Conservation (phyloP, 2,329 filamentous ascomycete genomes). For the Plectosphaerella cucumerina region DNA sequence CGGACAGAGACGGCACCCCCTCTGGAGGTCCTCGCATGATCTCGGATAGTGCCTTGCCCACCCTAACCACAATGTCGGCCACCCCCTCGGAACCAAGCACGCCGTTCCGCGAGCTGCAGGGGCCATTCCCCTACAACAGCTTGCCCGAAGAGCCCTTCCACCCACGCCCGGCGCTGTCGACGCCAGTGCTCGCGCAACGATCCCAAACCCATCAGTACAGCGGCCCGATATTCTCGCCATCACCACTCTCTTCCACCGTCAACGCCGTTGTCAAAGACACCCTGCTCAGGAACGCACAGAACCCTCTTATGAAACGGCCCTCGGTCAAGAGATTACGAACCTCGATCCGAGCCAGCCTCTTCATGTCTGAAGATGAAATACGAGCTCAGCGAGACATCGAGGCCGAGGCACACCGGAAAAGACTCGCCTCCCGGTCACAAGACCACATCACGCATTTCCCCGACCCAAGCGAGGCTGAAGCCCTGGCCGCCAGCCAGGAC, state of each 20-base stretch:
- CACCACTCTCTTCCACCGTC: slow-evolving; percentile 55
- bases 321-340: slow-evolving; percentile 44
- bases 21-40: slow-evolving; percentile 30
- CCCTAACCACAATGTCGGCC: slow-evolving; percentile 15
- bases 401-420: slow-evolving; percentile 5
- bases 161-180: slow-evolving; percentile 9
- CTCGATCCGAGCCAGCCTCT: slow-evolving; percentile 50
- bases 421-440: slow-evolving; percentile 1
- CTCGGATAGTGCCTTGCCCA: slow-evolving; percentile 30
- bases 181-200: slow-evolving; percentile 13
- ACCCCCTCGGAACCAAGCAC: slow-evolving; percentile 25
- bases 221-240: slow-evolving; percentile 53
- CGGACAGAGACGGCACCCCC: slow-evolving; percentile 18
- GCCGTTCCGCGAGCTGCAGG: slow-evolving; percentile 21
- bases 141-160: slow-evolving; percentile 13
- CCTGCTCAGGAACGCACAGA: slow-evolving; percentile 41
- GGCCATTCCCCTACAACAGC: neutral
- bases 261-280: slow-evolving; percentile 54
- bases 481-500: neutral
- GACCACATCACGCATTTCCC: neutral
- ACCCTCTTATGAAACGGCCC: slow-evolving; percentile 32
- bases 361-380: slow-evolving; percentile 36
- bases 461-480: neutral
- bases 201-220: slow-evolving; percentile 34
- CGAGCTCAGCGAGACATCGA: slow-evolving; percentile 8